Evolutionary conservation across 192 early-diverging fungal species (phyloP), one percentile per base, ranked within the genome.

Genomic region (Oehlia diaphana): DNA sequence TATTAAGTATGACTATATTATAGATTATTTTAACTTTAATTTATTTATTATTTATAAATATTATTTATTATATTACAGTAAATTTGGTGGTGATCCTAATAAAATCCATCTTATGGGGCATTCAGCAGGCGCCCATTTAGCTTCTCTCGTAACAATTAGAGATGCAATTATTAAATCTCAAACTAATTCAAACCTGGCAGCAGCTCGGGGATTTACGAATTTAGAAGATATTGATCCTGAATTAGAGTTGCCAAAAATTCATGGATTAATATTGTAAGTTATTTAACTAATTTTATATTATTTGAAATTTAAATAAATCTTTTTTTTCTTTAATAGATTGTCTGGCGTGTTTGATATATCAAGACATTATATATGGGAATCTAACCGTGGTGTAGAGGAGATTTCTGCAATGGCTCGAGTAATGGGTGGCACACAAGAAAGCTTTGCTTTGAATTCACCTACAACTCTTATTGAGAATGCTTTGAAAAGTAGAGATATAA

Each of bases 351-450:
- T 82, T 71, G 82, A 87, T 16, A 89, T 90, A 37, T 72, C 76
- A 19, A 76, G 81, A 61, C 89, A 90, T 76, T 82, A 80, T n/a
- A 65, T 83, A 12, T 84, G 87, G 76, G 89, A 90, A 81, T 80
- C 88, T 9, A 80, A 78, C 67, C 65, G 89, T 26, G 88, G 89
- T 10, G 84, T 90, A 2, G 89, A 90, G 74, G 80, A 88, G 58
- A 81, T 90, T 44, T 90, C 89, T 35, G 84, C 87, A 53, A 87
- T 90, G 88, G 84, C 74, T 19, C 83, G 89, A n/a, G 87, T 81
- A 12, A 90, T 90, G 89, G 89, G 53, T 77, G 23, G 63, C 1
- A 63, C 28, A 68, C 21, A 63, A 37, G 23, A 62, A 39, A 68
- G 2, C 37, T 44, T 83, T 64, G 74, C 73, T 9, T 74, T 77